phyloP scores from a whole-genome alignment of 2,329 filamentous ascomycete genomes.

The Sarocladium strictum region DNA sequence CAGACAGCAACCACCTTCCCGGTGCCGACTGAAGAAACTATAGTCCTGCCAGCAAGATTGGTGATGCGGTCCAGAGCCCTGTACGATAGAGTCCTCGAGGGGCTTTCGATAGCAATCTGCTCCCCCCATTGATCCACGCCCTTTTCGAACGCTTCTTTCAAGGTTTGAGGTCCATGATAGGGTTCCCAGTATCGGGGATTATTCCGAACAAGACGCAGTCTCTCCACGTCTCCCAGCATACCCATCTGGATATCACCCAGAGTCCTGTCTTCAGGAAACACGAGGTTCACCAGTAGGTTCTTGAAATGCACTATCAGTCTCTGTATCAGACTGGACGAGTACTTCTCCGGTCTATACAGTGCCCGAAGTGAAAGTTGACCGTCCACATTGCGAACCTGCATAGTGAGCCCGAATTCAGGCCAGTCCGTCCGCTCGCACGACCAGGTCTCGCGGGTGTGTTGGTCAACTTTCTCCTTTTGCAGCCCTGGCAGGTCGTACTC shows the following conservation, averaged over 20 bases:
- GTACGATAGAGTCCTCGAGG: background rate
- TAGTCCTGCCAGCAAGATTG: background rate
- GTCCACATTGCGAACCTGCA: background rate
- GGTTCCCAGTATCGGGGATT: background rate
- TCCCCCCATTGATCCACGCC: background rate
- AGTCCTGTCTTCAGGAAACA: background rate
- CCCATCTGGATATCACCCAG: background rate
- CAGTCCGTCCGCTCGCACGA: background rate
- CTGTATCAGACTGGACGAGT: background rate
- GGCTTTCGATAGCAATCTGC: background rate
- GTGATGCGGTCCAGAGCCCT: background rate
- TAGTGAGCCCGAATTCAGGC: background rate
- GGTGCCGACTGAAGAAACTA: background rate
- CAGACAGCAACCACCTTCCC: background rate
- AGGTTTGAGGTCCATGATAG: background rate
- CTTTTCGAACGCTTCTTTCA: background rate
- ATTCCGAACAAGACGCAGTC: background rate
- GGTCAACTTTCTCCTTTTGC: background rate
- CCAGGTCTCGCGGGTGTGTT: background rate
- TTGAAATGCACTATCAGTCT: background rate
- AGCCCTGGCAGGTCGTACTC: background rate
- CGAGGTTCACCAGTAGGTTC: background rate
- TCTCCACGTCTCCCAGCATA: background rate
- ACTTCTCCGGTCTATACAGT: background rate
- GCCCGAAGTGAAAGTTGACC: background rate